Evolutionary conservation across 108 stramenopile species (phyloP), one percentile per base, ranked within the genome.

Genomic region (Schizochytrium sp.): DNA sequence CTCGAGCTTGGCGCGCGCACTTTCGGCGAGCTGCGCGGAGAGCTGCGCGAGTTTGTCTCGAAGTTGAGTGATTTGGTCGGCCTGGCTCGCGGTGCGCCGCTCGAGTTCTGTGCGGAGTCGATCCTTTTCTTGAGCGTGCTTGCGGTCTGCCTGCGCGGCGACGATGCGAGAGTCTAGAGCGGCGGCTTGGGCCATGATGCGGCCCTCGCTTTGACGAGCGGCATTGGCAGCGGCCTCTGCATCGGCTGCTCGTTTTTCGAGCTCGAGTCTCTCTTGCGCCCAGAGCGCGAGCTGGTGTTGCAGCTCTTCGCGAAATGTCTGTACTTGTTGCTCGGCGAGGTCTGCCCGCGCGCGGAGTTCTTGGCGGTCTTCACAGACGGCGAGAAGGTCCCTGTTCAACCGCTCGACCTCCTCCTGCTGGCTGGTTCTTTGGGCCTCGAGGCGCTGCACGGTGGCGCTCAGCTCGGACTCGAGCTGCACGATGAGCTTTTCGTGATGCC

Each of bases 1-100:
- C 12, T 47, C 48, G 48, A 83, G 76, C 51, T 53, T 83, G 3
- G n/a, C 51, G 25, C 28, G 45, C 25, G 25, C 51, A n/a, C 6
- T 53, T 6, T 53, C 76, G 45, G 48, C 48, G n/a, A 83, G n/a
- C 76, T 83, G 76, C 12, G 48, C 51, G 12, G 76, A 21, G 76
- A 83, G 48, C 51, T 83, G 48, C 10, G 19, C 25, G 48, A 83
- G 51, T 53, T 83, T 83, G 45, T 47, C 76, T 12, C 76, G 6
- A 12, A 83, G 76, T 23, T 83, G 76, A 6, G 76, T 23, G 76
- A 83, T 83, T 23, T 83, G 76, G 45, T 83, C 76, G 45, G 76
- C 19, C 28, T 83, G 76, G 76, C 76, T 83, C 25, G 76, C n/a
- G n/a, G 51, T 23, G 48, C 48, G 45, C 19, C 28, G 45, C 51